Base-by-base conservation (phyloP, 768 basidiomycete species). In the Suillus weaverae region DNA sequence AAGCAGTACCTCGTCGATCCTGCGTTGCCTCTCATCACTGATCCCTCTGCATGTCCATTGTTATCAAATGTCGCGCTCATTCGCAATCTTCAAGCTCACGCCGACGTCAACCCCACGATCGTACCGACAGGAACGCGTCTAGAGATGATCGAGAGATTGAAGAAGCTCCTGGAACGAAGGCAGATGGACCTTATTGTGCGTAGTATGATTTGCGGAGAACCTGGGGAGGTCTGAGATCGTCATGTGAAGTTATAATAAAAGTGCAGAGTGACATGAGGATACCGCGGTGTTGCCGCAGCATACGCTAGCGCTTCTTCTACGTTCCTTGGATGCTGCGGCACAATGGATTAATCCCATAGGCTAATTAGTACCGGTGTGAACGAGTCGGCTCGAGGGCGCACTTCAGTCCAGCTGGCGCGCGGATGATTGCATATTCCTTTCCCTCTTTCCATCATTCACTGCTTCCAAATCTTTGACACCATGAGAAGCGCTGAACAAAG, bases 71-170 rank as follows among this genome's bases (percentile, higher is more conserved):
- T 76, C 1, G 86, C 85, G 0, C 76, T 90, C 36, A 81, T 81
- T 67, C 78, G 84, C 13, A 90, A 90, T 67, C 80, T 90, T 5
- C 76, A 77, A 22, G 88, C 82, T 1, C 88, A 90, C 68, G 81
- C 85, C 1, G 75, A 67, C 13, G 72, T 71, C 63, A 86, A 90
- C 67, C 67, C 78, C 26, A 68, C 68, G 0, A 81, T 89, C 41
- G n/a, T 79, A 22, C 72, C 80, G 0, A 71, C 77, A 18, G 88
- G 87, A 0, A 77, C 81, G 30, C 82, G 81, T 64, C 68, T 66
- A 16, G 85, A 87, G 70, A 80, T 90, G 80, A 74, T 72, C 5
- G 77, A 78, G 36, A 78, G 87, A 46, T 77, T 90, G 46, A 66
- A 69, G 44, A 71, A 69, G 5, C 72, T 90, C 22, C 72, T 90